Evolutionary conservation across 768 basidiomycete genomes (phyloP).

Genomic region (Amanita pseudoporphyria): DNA sequence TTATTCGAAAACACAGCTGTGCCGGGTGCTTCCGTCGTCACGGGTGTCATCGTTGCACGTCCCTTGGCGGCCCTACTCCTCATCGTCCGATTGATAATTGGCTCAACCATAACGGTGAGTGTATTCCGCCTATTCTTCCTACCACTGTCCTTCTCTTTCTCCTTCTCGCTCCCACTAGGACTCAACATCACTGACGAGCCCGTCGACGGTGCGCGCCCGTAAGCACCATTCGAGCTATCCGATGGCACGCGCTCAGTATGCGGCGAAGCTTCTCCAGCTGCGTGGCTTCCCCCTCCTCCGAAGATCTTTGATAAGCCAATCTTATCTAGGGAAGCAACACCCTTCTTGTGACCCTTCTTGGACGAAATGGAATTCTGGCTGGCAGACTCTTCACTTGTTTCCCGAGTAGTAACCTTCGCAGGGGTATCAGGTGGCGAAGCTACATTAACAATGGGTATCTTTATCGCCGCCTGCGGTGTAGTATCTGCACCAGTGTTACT

Average conservation of each 20-base stretch:
- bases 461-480: conserved; percentile 18
- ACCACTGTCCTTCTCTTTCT: conserved; percentile 14
- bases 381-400: conserved; percentile 19
- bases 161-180: conserved; percentile 12
- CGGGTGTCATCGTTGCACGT: conserved; percentile 22
- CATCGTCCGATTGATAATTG: conserved; percentile 44
- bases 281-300: conserved; percentile 23
- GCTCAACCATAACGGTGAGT: conserved; percentile 80
- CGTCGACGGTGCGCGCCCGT: conserved; percentile 8
- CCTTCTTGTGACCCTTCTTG: conserved; percentile 49
- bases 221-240: conserved; percentile 4
- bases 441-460: conserved; percentile 26
- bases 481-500: conserved; percentile 14
- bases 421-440: conserved; percentile 28
- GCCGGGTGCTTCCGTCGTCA: conserved; percentile 13
- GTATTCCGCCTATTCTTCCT: conserved; percentile 74
- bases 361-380: conserved; percentile 25
- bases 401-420: conserved; percentile 15
- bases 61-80: conserved; percentile 30
- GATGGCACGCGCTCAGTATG: conserved; percentile 3
- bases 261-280: conserved; percentile 18
- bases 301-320: conserved; percentile 74
- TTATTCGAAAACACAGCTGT: neutral
- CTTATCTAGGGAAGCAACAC: conserved; percentile 65
- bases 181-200: conserved; percentile 19